These are phyloP conservation scores for Xylaria sp. DNA, from an alignment of 495 filamentous ascomycete species.

Conservation along the genomic window DNA sequence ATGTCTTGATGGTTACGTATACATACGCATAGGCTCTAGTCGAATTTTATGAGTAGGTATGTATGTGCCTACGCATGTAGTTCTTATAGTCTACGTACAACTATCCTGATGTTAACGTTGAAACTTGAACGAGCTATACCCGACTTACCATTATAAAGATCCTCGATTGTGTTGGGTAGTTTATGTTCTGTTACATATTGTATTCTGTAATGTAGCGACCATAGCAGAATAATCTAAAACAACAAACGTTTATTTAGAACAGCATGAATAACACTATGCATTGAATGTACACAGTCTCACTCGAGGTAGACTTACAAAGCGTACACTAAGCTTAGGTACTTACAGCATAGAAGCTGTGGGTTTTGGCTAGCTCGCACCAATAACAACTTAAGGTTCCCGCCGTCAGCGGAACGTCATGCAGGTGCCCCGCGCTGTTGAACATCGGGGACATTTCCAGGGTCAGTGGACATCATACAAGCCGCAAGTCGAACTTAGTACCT, in stretches of 20 bases:
- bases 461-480: not conserved
- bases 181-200: not conserved
- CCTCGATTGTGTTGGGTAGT: no score
- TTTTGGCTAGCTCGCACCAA: conserved; percentile 8
- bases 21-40: not conserved
- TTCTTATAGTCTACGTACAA: no score
- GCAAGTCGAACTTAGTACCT: not conserved
- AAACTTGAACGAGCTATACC: no score
- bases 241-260: no score
- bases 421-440: conserved; percentile 5
- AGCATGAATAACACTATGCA: no score
- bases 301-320: not conserved
- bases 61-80: no score
- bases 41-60: no score
- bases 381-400: not conserved
- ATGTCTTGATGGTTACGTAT: not conserved
- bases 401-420: conserved; percentile 16
- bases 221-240: not conserved
- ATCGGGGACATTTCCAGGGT: not conserved
- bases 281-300: not conserved
- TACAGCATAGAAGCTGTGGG: not conserved
- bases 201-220: not conserved
- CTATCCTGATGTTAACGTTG: no score
- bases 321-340: no score
- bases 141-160: no score